Evolutionary conservation across 1,139 yeast genomes (phyloP).

Genomic region (Blastobotrys petasosporus): DNA sequence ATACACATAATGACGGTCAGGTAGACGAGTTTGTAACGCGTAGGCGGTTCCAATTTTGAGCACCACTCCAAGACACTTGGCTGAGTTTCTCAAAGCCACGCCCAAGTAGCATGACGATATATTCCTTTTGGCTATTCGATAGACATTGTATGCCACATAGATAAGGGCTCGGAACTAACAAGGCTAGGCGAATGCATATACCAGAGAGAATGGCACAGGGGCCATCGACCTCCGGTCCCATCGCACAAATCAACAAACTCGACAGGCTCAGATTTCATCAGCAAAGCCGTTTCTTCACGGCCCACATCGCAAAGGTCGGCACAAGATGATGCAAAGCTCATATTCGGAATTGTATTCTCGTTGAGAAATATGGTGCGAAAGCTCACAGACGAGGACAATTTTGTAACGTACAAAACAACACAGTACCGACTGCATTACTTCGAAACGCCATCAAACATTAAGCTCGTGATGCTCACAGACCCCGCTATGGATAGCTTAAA

Average conservation of each 20-base stretch:
- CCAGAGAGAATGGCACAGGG: constrained; percentile 30
- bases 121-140: constrained; percentile 84
- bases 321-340: constrained; percentile 60
- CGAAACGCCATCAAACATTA: constrained; percentile 74
- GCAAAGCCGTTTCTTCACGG: constrained; percentile 10
- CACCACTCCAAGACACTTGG: too few relatives aligned
- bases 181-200: constrained; percentile 30
- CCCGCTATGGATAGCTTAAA: constrained; percentile 55
- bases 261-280: constrained; percentile 9
- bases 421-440: constrained; percentile 70
- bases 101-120: constrained; percentile 37
- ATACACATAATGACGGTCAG: too few relatives aligned
- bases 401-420: constrained; percentile 65
- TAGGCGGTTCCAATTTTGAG: too few relatives aligned
- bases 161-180: constrained; percentile 13
- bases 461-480: constrained; percentile 72
- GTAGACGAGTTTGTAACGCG: too few relatives aligned
- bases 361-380: constrained; percentile 67
- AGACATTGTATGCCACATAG: constrained; percentile 57
- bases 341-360: constrained; percentile 85
- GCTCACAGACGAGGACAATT: constrained; percentile 48
- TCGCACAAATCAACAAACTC: constrained; percentile 11
- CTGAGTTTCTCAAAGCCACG: too few relatives aligned
- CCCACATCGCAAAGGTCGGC: constrained; percentile 10
- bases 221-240: constrained; percentile 10